These are phyloP conservation scores for Luffa aegyptiaca DNA, from an alignment of 306 rosid species.

Conservation along the genomic window DNA sequence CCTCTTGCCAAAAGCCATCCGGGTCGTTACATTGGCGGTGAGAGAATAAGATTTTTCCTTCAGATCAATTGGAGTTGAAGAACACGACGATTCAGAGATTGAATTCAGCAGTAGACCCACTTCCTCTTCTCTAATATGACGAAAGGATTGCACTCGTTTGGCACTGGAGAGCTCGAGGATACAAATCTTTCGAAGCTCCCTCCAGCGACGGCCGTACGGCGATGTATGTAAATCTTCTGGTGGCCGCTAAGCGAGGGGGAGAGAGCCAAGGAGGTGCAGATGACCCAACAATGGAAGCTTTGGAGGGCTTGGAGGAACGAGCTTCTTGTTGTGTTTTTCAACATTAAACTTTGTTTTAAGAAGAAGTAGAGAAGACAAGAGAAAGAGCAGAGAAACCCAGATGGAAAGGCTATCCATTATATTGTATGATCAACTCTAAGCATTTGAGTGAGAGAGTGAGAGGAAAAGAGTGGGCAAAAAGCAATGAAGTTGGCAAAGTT, in stretches of 20 bases:
- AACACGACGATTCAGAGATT: neutral
- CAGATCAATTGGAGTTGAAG: conserved; percentile 1
- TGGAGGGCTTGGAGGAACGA: conserved; percentile 29
- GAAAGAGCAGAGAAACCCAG: too few species aligned
- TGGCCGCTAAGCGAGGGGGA: too few species aligned
- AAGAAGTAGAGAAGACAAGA: too few species aligned
- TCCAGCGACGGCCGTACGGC: conserved; percentile 34
- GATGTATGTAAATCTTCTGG: conserved; percentile 13
- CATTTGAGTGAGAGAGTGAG: too few species aligned
- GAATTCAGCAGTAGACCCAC: conserved; percentile 1
- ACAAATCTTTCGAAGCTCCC: conserved; percentile 26
- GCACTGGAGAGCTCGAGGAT: conserved; percentile 22
- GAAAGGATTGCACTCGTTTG: conserved; percentile 22
- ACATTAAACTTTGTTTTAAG: too few species aligned
- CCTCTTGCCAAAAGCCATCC: conserved; percentile 20
- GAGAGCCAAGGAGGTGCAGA: conserved; percentile 24
- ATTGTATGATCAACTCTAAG: too few species aligned
- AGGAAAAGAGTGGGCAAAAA: too few species aligned
- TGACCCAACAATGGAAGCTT: conserved; percentile 50
- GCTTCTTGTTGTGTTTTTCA: neutral
- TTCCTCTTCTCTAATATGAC: conserved; percentile 21
- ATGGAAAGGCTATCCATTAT: too few species aligned
- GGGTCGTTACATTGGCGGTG: neutral
- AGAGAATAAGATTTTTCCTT: neutral
- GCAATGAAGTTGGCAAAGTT: too few species aligned